Conservation (phyloP, 2,329 filamentous ascomycete species). For the Xylaria arbuscula region DNA sequence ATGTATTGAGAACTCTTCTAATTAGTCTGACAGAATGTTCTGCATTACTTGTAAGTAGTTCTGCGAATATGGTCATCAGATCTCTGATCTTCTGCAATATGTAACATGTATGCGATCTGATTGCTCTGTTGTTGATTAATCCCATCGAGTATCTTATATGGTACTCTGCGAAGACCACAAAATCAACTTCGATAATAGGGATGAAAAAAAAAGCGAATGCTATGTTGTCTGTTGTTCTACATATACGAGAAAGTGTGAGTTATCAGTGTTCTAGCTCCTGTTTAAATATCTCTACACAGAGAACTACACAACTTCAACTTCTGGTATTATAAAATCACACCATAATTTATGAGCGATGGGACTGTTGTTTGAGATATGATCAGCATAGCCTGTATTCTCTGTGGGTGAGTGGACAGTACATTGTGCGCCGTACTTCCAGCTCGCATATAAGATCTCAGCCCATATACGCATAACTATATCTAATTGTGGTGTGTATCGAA, state of each 20-base stretch:
- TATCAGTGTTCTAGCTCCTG: background rate
- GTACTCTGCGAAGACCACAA: conserved; percentile 4
- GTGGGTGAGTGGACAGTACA: background rate
- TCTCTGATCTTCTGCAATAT: background rate
- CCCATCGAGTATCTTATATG: background rate
- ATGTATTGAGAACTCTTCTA: conserved; percentile 11
- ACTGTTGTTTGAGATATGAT: background rate
- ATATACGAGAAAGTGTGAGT: background rate
- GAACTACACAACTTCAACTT: background rate
- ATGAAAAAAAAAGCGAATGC: background rate
- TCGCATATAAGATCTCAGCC: conserved; percentile 1
- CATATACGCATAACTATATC: background rate
- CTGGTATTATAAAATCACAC: background rate
- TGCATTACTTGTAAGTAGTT: conserved; percentile 27
- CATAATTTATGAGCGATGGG: background rate
- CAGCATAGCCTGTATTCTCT: background rate
- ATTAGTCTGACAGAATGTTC: conserved; percentile 29
- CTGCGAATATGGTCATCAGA: conserved; percentile 9
- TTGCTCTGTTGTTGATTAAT: conserved; percentile 7
- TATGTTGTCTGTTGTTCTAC: conserved; percentile 5
- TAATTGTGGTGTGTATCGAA: background rate
- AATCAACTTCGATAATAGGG: background rate
- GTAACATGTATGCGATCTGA: background rate
- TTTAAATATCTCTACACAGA: background rate
- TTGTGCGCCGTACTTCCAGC: background rate